Base-by-base conservation (phyloP, 352 stramenopile genomes). In the Phytophthora agathidicida region DNA sequence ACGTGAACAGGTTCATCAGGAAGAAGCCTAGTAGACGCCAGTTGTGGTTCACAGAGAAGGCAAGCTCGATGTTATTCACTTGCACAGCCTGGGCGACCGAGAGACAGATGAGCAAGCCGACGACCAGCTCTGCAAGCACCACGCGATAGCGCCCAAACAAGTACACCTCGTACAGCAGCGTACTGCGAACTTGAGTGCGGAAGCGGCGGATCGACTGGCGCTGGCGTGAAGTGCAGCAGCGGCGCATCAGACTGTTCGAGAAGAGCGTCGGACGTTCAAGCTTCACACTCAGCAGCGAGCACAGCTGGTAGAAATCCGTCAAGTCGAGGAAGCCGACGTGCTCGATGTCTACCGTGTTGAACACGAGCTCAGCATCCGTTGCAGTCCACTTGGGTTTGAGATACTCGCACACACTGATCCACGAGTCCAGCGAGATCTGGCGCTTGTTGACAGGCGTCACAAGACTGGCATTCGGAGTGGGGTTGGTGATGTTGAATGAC, bases 1-100 rank as follows among this genome's bases (percentile, higher is more conserved):
- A 57, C 7, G 85, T 89, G 49, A 94, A 94, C 7, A 92, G 44
- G 17, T 79, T 79, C 6, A 94, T 48, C 37, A 94, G 50, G 22
- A 76, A 72, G 35, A 92, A 83, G 7, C 85, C 85, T 7, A 92
- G 65, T 22, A 92, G 50, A 3, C 85, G 82, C 85, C 85, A 94
- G 23, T 73, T 85, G 8, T 70, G 71, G 56, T 94, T 90, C 14
- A 80, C 73, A 0, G 80, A 90, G 46, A 92, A 92, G 23, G 85
- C 84, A 7, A 92, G 44, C 28, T 81, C 44, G 37, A 92, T 89
- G 53, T 92, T 90, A 77, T 94, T 94, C 5, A 94, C 85, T 46
- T 94, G 85, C 19, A 91, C 73, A 17, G 85, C 80, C 43, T 94
- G 85, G 13, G 92, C 65, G 33, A 94, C 81, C 6, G 80, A 91